Evolutionary conservation across 139 green algal species (phyloP).

Genomic region (Auxenochlorella protothecoides): DNA sequence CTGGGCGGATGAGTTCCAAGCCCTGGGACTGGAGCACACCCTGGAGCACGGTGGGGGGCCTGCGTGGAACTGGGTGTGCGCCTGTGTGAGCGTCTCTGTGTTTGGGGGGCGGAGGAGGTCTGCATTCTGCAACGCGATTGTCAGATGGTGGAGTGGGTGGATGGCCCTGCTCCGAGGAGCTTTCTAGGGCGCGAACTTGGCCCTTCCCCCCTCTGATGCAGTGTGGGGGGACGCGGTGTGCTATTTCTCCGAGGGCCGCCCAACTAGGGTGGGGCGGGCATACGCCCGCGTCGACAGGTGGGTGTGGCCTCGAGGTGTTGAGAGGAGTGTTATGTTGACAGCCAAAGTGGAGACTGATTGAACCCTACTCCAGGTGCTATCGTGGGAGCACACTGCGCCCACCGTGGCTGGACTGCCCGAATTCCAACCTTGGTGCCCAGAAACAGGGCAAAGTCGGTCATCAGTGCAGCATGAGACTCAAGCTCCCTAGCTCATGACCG

Average conservation of each 20-base stretch:
- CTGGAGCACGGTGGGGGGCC: conserved; percentile 63
- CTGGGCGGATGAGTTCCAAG: conserved; percentile 95
- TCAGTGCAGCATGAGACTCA: background rate
- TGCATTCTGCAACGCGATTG: background rate
- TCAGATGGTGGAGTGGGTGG: background rate
- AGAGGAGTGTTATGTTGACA: background rate
- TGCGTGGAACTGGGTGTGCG: conserved; percentile 3
- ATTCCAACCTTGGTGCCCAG: too few species aligned
- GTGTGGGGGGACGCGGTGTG: conserved; percentile 59
- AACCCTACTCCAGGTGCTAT: background rate
- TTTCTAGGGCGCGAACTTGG: background rate
- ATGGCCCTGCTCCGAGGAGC: background rate
- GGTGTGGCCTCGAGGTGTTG: background rate
- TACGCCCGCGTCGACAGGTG: conserved; percentile 72
- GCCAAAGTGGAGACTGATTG: background rate
- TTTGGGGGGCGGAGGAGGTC: background rate
- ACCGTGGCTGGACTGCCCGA: too few species aligned
- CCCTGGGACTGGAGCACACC: conserved; percentile 74
- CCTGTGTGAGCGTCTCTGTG: too few species aligned
- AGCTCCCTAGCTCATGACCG: background rate
- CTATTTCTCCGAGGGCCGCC: conserved; percentile 57
- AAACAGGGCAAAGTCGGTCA: too few species aligned
- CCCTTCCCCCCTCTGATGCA: background rate
- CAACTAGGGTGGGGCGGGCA: conserved; percentile 62
- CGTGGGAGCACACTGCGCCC: background rate